Evolutionary conservation across 805 yeast genomes (phyloP).

Genomic region (Tanozyma kutaoensis): DNA sequence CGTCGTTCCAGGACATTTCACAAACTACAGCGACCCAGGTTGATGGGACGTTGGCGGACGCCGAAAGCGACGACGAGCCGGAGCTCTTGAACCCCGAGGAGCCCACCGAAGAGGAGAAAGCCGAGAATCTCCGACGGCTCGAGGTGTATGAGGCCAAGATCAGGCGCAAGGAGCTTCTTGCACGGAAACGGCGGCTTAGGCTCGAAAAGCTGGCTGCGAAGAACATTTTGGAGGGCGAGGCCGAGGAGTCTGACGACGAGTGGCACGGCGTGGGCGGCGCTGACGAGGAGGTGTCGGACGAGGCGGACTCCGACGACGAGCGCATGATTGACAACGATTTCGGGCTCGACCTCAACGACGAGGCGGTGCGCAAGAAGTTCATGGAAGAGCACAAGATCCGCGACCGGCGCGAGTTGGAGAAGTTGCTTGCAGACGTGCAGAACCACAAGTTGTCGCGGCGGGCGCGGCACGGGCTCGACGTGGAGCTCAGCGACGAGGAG

Average conservation of each 20-base stretch:
- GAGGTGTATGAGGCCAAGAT: slow-evolving; percentile 25
- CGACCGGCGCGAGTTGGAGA: slow-evolving; percentile 53
- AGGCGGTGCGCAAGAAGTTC: slow-evolving; percentile 42
- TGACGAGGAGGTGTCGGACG: slow-evolving; percentile 47
- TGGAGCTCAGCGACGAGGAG: slow-evolving; percentile 66
- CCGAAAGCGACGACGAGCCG: slow-evolving; percentile 16
- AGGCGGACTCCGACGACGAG: slow-evolving; percentile 65
- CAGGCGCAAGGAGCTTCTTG: slow-evolving; percentile 18
- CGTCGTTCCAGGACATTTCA: slow-evolving; percentile 11
- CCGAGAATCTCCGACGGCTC: slow-evolving; percentile 13
- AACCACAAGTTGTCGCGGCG: slow-evolving; percentile 56
- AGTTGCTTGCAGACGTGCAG: slow-evolving; percentile 56
- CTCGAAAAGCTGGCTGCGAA: slow-evolving; percentile 45
- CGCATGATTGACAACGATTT: slow-evolving; percentile 63
- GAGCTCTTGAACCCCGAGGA: slow-evolving; percentile 4
- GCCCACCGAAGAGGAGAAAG: slow-evolving; percentile 12
- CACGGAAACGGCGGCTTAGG: slow-evolving; percentile 28
- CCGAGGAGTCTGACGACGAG: slow-evolving; percentile 83
- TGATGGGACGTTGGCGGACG: slow-evolving; percentile 4
- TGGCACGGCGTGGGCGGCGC: slow-evolving; percentile 73
- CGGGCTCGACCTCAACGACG: slow-evolving; percentile 41
- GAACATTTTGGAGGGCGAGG: slow-evolving; percentile 64
- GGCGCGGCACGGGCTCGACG: slow-evolving; percentile 38
- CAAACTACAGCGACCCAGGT: slow-evolving; percentile 1
- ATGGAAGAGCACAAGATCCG: slow-evolving; percentile 47